phyloP scores from a whole-genome alignment of 768 basidiomycete species.

The Mycena vulgaris region DNA sequence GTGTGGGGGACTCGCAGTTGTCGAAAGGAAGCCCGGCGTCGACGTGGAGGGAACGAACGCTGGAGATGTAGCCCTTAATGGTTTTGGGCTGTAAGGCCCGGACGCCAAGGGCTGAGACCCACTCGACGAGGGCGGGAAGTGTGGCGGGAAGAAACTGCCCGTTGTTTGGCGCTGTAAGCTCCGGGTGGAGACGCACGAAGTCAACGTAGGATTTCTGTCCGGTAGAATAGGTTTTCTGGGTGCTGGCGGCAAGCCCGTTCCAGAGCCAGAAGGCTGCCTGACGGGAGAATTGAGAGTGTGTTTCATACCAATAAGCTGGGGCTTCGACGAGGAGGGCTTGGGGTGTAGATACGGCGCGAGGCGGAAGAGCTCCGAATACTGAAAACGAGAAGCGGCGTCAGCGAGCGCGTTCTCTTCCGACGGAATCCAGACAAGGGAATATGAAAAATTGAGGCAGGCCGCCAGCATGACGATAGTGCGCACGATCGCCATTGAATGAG shows the following conservation, averaged over 20 bases:
- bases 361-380: slow-evolving; percentile 28
- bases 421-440: slow-evolving; percentile 28
- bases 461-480: neutral
- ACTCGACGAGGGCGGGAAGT: neutral
- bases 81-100: neutral
- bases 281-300: slow-evolving; percentile 14
- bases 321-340: slow-evolving; percentile 10
- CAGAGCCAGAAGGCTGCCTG: slow-evolving; percentile 24
- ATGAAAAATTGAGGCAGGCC: slow-evolving; percentile 23
- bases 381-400: slow-evolving; percentile 36
- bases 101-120: neutral
- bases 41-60: slow-evolving; percentile 47
- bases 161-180: neutral
- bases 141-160: neutral
- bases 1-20: slow-evolving; percentile 43
- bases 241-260: slow-evolving; percentile 27
- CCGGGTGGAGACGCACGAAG: slow-evolving; percentile 7
- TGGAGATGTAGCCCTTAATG: neutral
- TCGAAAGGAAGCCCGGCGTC: slow-evolving; percentile 46
- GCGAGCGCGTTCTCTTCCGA: slow-evolving; percentile 25
- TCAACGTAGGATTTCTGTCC: slow-evolving; percentile 15
- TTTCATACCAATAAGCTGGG: slow-evolving; percentile 14
- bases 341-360: slow-evolving; percentile 10
- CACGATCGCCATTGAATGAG: neutral
- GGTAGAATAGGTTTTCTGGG: slow-evolving; percentile 22